Evolutionary conservation across 352 stramenopile genomes (phyloP), one percentile per base, ranked within the genome.

Genomic region (Phytophthora uliginosa): DNA sequence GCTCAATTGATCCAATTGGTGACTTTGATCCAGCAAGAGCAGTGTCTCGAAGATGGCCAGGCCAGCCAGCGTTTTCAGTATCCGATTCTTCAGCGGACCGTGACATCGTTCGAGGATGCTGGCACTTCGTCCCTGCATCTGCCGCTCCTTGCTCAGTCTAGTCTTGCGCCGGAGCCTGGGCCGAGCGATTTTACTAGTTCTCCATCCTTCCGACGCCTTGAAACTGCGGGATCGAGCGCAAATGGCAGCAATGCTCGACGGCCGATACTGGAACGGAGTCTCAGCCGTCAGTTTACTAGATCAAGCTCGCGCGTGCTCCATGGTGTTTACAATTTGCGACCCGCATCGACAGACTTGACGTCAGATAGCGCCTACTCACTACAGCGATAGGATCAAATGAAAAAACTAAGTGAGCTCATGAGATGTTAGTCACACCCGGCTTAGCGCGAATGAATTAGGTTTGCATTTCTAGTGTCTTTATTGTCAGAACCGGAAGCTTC

Each of bases 1-100:
- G 57, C 53, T 1, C 84, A 90, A 63, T 61, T 91, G 40, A 15
- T 82, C 0, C 66, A 77, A 12, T 60, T 90, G 13, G 64, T 90
- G 42, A 59, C 47, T 18, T 48, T 86, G 24, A 71, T 73, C 9
- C 70, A 74, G 34, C 71, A 77, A 18, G 71, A 74, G 9, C n/a
- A 61, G 1, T 40, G 20, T 17, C 17, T 68, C 10, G 65, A 74
- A n/a, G 54, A 64, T 33, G 66, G 50, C 15, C 4, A 38, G 1
- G 17, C n/a, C 7, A 33, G 52, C 28, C 22, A 63, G 18, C 38
- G 42, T 28, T 26, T 42, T 36, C 51, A 34, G 9, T 28, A 68
- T 28, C n/a, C 53, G 24, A 31, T 50, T 24, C 15, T 71, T 9
- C 63, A 76, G 31, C 56, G 63, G 12, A 77, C 53, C 0, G 53